Evolutionary conservation across 2,329 filamentous ascomycete species (phyloP).

Genomic region (Pseudogymnoascus sp.): DNA sequence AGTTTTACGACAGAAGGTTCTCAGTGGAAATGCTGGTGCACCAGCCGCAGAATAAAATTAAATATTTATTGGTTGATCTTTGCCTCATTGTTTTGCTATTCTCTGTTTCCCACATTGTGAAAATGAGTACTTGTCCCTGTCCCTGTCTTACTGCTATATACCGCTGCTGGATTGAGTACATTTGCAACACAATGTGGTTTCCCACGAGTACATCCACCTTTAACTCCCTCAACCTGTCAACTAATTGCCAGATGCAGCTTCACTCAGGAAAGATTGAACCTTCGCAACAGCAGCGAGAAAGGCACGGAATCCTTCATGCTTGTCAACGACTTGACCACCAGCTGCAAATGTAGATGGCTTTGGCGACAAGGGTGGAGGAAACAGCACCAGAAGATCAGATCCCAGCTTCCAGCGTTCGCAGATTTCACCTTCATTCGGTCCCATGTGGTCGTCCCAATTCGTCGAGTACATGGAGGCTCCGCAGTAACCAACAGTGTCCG

Average conservation of each 20-base stretch:
- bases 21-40: conserved; percentile 35
- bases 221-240: not conserved
- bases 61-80: conserved; percentile 11
- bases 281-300: conserved; percentile 19
- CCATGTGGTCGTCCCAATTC: conserved; percentile 19
- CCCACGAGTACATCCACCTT: not conserved
- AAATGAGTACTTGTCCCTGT: not conserved
- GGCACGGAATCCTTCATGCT: conserved; percentile 15
- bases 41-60: conserved; percentile 23
- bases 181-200: not conserved
- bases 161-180: conserved; percentile 3
- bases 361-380: conserved; percentile 16
- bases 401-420: conserved; percentile 20
- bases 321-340: conserved; percentile 4
- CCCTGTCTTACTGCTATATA: conserved; percentile 8
- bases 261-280: conserved; percentile 14
- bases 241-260: not conserved
- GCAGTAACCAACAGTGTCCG: conserved; percentile 16
- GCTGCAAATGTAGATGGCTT: not conserved
- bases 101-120: not conserved
- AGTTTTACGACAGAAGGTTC: conserved; percentile 47
- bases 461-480: conserved; percentile 25
- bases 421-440: conserved; percentile 13
- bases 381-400: conserved; percentile 18
- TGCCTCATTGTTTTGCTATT: not conserved